Conservation (phyloP, 2,329 filamentous ascomycete genomes). For the Apiospora phragmitis region DNA sequence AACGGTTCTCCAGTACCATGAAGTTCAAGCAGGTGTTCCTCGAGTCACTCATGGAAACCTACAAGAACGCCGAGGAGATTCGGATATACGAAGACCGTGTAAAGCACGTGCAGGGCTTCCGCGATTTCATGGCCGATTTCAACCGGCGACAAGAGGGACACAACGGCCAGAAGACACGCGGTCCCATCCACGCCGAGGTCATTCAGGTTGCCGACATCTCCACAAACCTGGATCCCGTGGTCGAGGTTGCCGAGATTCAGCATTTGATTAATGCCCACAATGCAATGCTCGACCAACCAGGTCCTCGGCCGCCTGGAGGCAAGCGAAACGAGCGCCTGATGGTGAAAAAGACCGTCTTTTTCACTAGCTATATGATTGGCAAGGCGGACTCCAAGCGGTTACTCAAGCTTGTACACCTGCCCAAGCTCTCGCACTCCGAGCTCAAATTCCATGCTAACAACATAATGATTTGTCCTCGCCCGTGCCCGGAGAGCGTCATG, state of each 20-base stretch:
- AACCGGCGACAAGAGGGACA: slow-evolving; percentile 58
- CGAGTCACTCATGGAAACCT: slow-evolving; percentile 79
- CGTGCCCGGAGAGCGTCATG: slow-evolving; percentile 70
- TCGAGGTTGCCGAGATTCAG: slow-evolving; percentile 57
- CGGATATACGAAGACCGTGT: slow-evolving; percentile 69
- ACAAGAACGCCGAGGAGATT: slow-evolving; percentile 79
- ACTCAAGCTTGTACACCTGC: slow-evolving; percentile 67
- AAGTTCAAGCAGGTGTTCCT: slow-evolving; percentile 89
- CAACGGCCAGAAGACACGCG: slow-evolving; percentile 54
- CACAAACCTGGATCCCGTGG: slow-evolving; percentile 44
- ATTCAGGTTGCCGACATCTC: slow-evolving; percentile 80
- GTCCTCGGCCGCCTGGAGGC: slow-evolving; percentile 33
- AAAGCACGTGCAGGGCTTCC: slow-evolving; percentile 76
- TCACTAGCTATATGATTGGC: slow-evolving; percentile 86
- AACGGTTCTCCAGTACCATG: slow-evolving; percentile 82
- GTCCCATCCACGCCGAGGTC: slow-evolving; percentile 74
- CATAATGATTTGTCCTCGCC: slow-evolving; percentile 83
- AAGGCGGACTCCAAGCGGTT: slow-evolving; percentile 71
- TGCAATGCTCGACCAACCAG: slow-evolving; percentile 46
- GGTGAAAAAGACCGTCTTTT: slow-evolving; percentile 87
- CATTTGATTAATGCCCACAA: slow-evolving; percentile 91
- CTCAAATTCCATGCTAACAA: slow-evolving; percentile 84
- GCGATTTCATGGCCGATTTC: slow-evolving; percentile 78
- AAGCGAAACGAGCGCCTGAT: slow-evolving; percentile 50
- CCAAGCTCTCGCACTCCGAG: slow-evolving; percentile 66